These are phyloP conservation scores for Penicillium crustosum DNA, from an alignment of 2,329 filamentous ascomycete species.

Conservation along the genomic window DNA sequence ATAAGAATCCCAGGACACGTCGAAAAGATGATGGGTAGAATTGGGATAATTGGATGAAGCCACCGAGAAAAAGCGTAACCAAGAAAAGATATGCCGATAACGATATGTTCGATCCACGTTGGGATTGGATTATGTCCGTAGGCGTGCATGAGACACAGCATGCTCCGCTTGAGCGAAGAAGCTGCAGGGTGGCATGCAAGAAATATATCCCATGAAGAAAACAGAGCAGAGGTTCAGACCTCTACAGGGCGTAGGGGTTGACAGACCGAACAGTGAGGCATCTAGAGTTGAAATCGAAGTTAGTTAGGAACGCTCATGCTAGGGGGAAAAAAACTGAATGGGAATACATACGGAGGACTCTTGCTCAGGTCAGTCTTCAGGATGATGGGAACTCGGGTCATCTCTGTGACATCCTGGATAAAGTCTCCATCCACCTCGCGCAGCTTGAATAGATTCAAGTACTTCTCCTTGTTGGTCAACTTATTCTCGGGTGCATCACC, in stretches of 20 bases:
- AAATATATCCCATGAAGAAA: conserved; percentile 27
- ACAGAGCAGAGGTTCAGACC: conserved; percentile 10
- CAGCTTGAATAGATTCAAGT: conserved; percentile 82
- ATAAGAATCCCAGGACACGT: conserved; percentile 19
- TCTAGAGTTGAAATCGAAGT: conserved; percentile 26
- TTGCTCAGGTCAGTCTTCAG: conserved; percentile 97
- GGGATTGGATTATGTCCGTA: conserved; percentile 27
- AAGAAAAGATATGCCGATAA: conserved; percentile 18
- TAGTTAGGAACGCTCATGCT: not conserved
- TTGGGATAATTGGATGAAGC: conserved; percentile 6
- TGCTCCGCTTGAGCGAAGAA: conserved; percentile 17
- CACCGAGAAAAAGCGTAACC: conserved; percentile 15
- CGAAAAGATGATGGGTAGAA: conserved; percentile 12
- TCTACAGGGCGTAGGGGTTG: conserved; percentile 52
- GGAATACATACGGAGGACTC: conserved; percentile 89
- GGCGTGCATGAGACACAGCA: conserved; percentile 10
- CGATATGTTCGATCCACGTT: conserved; percentile 25
- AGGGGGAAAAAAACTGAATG: not conserved
- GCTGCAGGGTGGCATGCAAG: conserved; percentile 30
- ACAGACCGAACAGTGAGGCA: conserved; percentile 53
- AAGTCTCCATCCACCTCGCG: conserved; percentile 91
- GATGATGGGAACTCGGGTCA: conserved; percentile 96
- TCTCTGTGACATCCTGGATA: conserved; percentile 97
- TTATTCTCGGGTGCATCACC: conserved; percentile 74
- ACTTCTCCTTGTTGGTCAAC: conserved; percentile 92